phyloP scores from a whole-genome alignment of 768 basidiomycete species.

The Podaxis sp. region DNA sequence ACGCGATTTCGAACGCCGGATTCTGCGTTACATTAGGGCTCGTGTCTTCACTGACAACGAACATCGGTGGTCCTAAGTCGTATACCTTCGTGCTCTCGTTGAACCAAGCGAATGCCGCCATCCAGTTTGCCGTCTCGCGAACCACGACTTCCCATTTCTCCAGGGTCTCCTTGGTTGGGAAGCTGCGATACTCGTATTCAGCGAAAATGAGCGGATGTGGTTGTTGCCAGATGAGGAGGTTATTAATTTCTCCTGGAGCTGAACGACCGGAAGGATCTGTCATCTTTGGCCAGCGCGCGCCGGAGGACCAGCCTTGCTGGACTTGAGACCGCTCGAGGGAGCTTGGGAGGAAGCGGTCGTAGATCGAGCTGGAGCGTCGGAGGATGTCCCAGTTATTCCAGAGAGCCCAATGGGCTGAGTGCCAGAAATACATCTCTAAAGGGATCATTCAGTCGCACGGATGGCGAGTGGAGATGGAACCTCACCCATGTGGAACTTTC shows the following conservation, averaged over 20 bases:
- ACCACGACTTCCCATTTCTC: slow-evolving; percentile 54
- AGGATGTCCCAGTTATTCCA: slow-evolving; percentile 63
- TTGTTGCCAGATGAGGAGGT: slow-evolving; percentile 64
- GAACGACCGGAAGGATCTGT: slow-evolving; percentile 59
- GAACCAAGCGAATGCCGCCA: slow-evolving; percentile 55
- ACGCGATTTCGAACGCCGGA: slow-evolving; percentile 58
- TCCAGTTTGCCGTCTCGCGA: slow-evolving; percentile 56
- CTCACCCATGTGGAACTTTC: slow-evolving; percentile 60
- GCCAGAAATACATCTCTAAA: slow-evolving; percentile 59
- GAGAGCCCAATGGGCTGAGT: slow-evolving; percentile 56
- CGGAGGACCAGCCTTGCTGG: slow-evolving; percentile 50
- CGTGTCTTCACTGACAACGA: slow-evolving; percentile 57
- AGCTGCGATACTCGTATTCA: slow-evolving; percentile 52
- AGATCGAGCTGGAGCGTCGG: slow-evolving; percentile 41
- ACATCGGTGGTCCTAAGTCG: slow-evolving; percentile 62
- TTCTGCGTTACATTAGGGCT: slow-evolving; percentile 53
- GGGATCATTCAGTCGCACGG: not conserved
- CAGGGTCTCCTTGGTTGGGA: slow-evolving; percentile 38
- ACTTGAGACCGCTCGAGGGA: slow-evolving; percentile 48
- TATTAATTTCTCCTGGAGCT: slow-evolving; percentile 60
- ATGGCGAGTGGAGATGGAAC: not conserved
- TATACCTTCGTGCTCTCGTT: slow-evolving; percentile 47
- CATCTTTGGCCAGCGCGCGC: slow-evolving; percentile 68
- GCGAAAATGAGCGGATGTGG: slow-evolving; percentile 61
- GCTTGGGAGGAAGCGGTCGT: slow-evolving; percentile 45